These are phyloP conservation scores for Calonectria crousiana DNA, from an alignment of 2,329 filamentous ascomycete genomes.

Conservation along the genomic window DNA sequence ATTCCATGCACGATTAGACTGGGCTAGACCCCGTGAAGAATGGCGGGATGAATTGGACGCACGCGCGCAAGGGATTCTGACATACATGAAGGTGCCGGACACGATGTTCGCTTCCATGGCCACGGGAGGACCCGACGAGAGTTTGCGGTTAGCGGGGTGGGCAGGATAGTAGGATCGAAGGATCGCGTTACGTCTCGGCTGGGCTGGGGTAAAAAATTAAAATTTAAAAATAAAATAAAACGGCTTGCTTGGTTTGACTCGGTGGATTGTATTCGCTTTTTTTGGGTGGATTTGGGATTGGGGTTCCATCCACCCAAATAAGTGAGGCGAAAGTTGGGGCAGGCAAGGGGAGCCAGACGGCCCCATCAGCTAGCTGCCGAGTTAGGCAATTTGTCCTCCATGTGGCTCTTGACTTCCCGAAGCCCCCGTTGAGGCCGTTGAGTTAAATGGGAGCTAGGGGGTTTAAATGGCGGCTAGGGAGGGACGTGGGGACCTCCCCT, in stretches of 20 bases:
- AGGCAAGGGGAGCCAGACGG: not conserved
- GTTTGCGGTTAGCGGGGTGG: conserved; percentile 20
- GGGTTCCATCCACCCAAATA: conserved; percentile 13
- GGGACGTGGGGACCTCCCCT: conserved; percentile 6
- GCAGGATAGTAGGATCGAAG: conserved; percentile 12
- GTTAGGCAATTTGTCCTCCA: conserved; percentile 18
- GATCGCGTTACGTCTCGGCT: not conserved
- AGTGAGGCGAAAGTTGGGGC: not conserved
- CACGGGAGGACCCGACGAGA: conserved; percentile 17
- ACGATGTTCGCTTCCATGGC: conserved; percentile 1
- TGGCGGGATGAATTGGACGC: conserved; percentile 8
- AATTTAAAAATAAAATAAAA: no score
- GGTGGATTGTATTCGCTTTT: not conserved
- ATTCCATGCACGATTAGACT: conserved; percentile 9
- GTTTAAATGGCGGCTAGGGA: conserved; percentile 4
- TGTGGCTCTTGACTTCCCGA: conserved; percentile 22
- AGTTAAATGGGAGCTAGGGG: conserved; percentile 10
- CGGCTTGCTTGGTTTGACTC: not conserved
- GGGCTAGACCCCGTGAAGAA: not conserved
- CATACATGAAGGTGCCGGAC: conserved; percentile 6
- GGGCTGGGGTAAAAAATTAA: conserved; percentile 14
- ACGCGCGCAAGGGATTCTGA: conserved; percentile 16
- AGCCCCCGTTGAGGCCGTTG: conserved; percentile 16
- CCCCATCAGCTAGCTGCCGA: conserved; percentile 3
- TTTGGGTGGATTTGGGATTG: conserved; percentile 3